phyloP scores from a whole-genome alignment of 345 rosid species.

The Euphorbia peplus region DNA sequence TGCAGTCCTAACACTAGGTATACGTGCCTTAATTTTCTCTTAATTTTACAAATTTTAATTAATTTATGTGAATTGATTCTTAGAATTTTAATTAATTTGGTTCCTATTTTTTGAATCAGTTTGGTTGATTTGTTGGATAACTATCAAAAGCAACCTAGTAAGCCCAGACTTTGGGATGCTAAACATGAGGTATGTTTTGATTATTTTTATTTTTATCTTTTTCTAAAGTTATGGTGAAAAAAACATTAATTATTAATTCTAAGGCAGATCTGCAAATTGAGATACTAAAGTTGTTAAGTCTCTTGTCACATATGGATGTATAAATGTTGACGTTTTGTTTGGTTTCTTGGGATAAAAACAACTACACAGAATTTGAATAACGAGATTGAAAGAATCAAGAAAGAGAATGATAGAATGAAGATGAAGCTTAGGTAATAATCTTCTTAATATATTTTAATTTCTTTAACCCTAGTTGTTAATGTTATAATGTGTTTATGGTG shows the following conservation, averaged over 20 bases:
- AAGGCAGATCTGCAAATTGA: too few relatives aligned
- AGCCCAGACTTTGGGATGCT: conserved; percentile 79
- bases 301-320: too few relatives aligned
- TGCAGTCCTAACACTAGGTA: conserved; percentile 65
- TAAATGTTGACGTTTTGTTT: neutral
- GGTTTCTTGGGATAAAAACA: neutral
- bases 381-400: conserved; percentile 79
- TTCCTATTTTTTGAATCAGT: conserved; percentile 22
- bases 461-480: neutral
- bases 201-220: too few relatives aligned
- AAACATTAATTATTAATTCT: too few relatives aligned
- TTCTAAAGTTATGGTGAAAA: too few relatives aligned
- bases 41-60: too few relatives aligned
- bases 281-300: too few relatives aligned
- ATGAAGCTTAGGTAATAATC: conserved; percentile 58
- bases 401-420: conserved; percentile 81
- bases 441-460: neutral
- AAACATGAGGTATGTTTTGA: conserved; percentile 76
- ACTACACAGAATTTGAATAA: conserved; percentile 69
- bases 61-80: too few relatives aligned
- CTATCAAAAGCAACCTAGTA: conserved; percentile 72
- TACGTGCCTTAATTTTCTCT: neutral
- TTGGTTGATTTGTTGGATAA: conserved; percentile 70
- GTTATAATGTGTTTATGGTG: too few relatives aligned
- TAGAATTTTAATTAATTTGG: too few relatives aligned